Conservation (phyloP, 2,329 filamentous ascomycete species). For the Lecanicillium sp. region DNA sequence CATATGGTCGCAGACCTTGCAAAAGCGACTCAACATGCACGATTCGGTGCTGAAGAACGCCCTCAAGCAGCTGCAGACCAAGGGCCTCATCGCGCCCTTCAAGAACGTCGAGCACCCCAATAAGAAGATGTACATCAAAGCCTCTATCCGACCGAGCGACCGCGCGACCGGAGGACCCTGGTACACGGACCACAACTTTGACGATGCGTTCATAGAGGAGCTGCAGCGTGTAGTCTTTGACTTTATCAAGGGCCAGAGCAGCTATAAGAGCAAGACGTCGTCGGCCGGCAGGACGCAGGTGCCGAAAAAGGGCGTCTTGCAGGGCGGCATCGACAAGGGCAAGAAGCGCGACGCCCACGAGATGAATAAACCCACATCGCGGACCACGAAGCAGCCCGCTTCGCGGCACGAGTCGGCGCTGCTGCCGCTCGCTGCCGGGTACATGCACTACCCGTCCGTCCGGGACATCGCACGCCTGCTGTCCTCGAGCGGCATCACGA, state of each 20-base stretch:
- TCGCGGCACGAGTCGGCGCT: constrained; percentile 28
- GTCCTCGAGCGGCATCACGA: constrained; percentile 60
- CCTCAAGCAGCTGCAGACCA: constrained; percentile 75
- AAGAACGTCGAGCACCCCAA: constrained; percentile 86
- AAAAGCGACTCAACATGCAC: constrained; percentile 72
- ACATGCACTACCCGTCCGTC: constrained; percentile 73
- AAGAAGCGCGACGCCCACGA: constrained; percentile 44
- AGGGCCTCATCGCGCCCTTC: constrained; percentile 78
- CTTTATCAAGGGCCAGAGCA: constrained; percentile 64
- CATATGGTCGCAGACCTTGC: constrained; percentile 85
- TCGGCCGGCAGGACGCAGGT: constrained; percentile 28
- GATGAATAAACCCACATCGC: constrained; percentile 23
- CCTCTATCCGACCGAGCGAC: constrained; percentile 74
- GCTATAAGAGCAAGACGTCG: constrained; percentile 46
- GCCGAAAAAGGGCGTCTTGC: constrained; percentile 50
- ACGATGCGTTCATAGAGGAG: constrained; percentile 78
- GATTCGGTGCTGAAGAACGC: constrained; percentile 73
- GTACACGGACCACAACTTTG: constrained; percentile 87
- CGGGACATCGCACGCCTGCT: constrained; percentile 70
- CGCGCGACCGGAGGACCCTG: constrained; percentile 89
- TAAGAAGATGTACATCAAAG: constrained; percentile 94
- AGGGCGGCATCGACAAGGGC: constrained; percentile 36
- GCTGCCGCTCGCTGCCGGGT: constrained; percentile 55
- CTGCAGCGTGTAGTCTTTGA: constrained; percentile 67
- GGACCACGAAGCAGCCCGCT: constrained; percentile 18